These are phyloP conservation scores for Cladosporium oxysporum DNA, from an alignment of 2,329 filamentous ascomycete species.

Conservation along the genomic window DNA sequence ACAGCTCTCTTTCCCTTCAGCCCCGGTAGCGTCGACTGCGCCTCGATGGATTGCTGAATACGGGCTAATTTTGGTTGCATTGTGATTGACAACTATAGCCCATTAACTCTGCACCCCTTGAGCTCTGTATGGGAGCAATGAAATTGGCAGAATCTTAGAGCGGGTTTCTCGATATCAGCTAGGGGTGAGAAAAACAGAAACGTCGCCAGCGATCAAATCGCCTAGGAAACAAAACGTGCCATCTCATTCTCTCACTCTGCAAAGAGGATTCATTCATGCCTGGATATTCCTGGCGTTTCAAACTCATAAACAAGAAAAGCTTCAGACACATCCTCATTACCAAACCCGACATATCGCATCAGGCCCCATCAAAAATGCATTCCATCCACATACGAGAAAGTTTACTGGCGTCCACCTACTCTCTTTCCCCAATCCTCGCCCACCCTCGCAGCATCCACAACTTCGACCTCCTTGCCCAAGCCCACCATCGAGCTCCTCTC, in stretches of 20 bases:
- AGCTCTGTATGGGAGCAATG: too few relatives aligned
- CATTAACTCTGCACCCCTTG: too few relatives aligned
- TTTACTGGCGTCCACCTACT: slow-evolving; percentile 61
- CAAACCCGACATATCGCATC: neutral
- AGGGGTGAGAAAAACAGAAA: too few relatives aligned
- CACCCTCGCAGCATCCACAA: slow-evolving; percentile 79
- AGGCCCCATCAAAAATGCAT: neutral
- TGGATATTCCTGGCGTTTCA: neutral
- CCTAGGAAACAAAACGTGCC: too few relatives aligned
- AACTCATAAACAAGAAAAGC: neutral
- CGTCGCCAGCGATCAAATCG: too few relatives aligned
- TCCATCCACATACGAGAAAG: neutral
- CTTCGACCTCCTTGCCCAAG: slow-evolving; percentile 80
- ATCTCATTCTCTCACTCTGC: neutral
- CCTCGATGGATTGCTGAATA: too few relatives aligned
- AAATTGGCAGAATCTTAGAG: too few relatives aligned
- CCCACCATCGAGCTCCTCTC: slow-evolving; percentile 79
- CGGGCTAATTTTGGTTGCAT: too few relatives aligned
- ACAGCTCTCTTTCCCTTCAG: too few relatives aligned
- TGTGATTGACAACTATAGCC: too few relatives aligned
- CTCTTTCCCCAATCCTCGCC: slow-evolving; percentile 85
- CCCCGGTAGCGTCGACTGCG: too few relatives aligned
- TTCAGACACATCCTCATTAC: neutral
- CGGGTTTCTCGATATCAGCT: too few relatives aligned
- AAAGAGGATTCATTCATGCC: neutral